Conservation (phyloP, 192 early-diverging fungal species). For the Podila verticillata region DNA sequence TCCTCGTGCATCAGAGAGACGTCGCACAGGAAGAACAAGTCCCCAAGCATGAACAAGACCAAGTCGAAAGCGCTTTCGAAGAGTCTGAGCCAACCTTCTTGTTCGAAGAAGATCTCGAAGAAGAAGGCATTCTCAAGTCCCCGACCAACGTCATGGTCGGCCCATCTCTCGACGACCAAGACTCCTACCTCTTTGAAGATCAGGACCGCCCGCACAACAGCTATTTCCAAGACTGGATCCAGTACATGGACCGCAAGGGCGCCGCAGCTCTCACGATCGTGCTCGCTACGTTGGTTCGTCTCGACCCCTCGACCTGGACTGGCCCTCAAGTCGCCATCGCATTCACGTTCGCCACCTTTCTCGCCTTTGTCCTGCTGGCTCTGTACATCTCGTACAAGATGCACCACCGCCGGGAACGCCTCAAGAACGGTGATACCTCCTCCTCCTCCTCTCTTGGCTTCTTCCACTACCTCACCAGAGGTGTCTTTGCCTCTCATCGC, state of each 20-base stretch:
- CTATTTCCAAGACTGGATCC: neutral
- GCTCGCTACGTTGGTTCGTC: neutral
- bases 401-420: neutral
- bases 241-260: neutral
- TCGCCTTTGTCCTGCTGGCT: neutral
- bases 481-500: neutral
- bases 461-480: conserved; percentile 22
- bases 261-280: neutral
- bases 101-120: neutral
- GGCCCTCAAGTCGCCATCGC: neutral
- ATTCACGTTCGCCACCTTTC: neutral
- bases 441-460: conserved; percentile 10
- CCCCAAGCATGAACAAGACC: neutral
- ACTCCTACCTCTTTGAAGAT: neutral
- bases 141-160: neutral
- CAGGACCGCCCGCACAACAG: neutral
- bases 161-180: neutral
- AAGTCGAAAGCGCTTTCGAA: too few species aligned
- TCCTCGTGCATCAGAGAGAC: too few species aligned
- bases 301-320: neutral
- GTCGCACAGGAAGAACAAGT: too few species aligned
- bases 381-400: conserved; percentile 25
- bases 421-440: neutral
- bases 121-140: conserved; percentile 1
- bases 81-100: neutral